These are phyloP conservation scores for Penicillium paneum DNA, from an alignment of 2,329 filamentous ascomycete species.

Conservation along the genomic window DNA sequence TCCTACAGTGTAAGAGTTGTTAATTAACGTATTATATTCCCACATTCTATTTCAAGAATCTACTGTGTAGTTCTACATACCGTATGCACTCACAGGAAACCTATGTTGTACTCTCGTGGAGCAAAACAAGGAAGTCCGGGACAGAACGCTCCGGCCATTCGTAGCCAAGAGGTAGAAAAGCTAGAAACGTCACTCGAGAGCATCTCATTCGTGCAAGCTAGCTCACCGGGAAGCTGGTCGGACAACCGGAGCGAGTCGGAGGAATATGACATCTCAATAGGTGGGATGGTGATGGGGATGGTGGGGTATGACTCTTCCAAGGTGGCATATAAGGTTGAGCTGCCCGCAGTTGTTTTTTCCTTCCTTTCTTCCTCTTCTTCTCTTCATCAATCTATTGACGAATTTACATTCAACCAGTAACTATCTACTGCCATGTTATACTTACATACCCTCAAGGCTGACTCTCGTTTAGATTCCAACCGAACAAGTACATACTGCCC, in stretches of 20 bases:
- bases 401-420: slow-evolving; percentile 17
- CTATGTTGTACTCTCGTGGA: not conserved
- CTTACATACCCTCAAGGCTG: slow-evolving; percentile 8
- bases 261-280: not conserved
- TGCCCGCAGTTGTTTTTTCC: slow-evolving; percentile 9
- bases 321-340: slow-evolving; percentile 37
- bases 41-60: not conserved
- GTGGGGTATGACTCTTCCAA: slow-evolving; percentile 6
- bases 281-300: slow-evolving; percentile 14
- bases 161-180: not conserved
- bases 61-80: not conserved
- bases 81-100: not conserved
- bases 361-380: not conserved
- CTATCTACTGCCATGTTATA: slow-evolving; percentile 6
- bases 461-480: slow-evolving; percentile 15
- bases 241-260: slow-evolving; percentile 21
- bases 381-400: slow-evolving; percentile 10
- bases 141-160: slow-evolving; percentile 4
- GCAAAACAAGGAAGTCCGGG: not conserved
- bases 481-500: slow-evolving; percentile 24
- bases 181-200: slow-evolving; percentile 4
- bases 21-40: not conserved
- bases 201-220: slow-evolving; percentile 3
- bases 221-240: slow-evolving; percentile 12
- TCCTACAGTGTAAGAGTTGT: not conserved